A percentile compares a stretch with the other conserved stretches of the same genome.
Evolutionary conservation across 352 stramenopile genomes (phyloP).

Genomic region (Globisporangium splendens): DNA sequence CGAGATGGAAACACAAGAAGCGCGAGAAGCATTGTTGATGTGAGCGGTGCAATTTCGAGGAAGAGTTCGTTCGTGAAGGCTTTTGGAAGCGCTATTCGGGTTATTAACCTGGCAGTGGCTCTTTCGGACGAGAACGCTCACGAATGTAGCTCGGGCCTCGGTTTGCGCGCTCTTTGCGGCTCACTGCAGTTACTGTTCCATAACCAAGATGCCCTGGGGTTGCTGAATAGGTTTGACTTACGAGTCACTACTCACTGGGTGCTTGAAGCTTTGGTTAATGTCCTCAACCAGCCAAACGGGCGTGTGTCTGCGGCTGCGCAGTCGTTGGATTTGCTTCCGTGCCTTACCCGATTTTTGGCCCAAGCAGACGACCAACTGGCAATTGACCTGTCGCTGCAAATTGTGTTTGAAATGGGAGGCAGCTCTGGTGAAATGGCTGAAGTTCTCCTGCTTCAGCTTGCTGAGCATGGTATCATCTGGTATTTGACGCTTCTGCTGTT

Average conservation of each 20-base stretch:
- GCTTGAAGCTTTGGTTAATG: constrained; percentile 74
- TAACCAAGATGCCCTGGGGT: constrained; percentile 55
- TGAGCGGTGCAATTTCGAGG: constrained; percentile 52
- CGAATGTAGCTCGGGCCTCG: constrained; percentile 66
- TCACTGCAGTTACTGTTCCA: constrained; percentile 74
- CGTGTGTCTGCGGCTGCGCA: constrained; percentile 76
- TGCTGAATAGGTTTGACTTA: constrained; percentile 55
- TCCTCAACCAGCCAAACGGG: constrained; percentile 79
- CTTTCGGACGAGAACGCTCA: constrained; percentile 78
- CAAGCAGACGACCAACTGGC: constrained; percentile 63
- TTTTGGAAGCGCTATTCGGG: constrained; percentile 69
- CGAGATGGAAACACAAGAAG: constrained; percentile 43
- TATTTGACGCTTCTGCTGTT: constrained; percentile 84
- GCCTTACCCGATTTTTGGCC: constrained; percentile 70
- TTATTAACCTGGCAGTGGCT: constrained; percentile 70
- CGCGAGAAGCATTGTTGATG: constrained; percentile 38
- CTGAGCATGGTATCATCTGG: constrained; percentile 80
- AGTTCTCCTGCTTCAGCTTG: constrained; percentile 72
- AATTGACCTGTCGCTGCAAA: constrained; percentile 75
- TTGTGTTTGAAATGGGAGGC: constrained; percentile 78
- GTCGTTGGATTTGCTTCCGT: constrained; percentile 79
- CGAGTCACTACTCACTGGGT: constrained; percentile 76
- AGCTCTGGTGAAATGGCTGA: constrained; percentile 81
- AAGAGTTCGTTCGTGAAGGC: constrained; percentile 63
- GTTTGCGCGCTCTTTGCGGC: constrained; percentile 70